Conservation (phyloP, 371 early-diverging fungal species). For the Actinomortierella ambigua region DNA sequence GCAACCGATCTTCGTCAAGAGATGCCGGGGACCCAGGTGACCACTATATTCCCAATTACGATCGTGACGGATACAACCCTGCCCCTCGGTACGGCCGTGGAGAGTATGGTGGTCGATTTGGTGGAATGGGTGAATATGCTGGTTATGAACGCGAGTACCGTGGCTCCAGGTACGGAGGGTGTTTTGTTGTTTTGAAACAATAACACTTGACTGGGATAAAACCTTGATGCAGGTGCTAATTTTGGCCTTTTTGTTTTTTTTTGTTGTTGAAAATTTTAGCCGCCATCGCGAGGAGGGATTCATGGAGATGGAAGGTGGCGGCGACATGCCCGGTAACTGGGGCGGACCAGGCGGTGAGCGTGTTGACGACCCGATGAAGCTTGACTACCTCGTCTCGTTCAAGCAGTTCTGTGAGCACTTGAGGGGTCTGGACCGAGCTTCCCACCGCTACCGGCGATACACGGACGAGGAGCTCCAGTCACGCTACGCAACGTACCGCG, state of each 20-base stretch:
- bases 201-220: not conserved
- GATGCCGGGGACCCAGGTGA: slow-evolving; percentile 61
- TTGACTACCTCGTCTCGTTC: slow-evolving; percentile 80
- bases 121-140: slow-evolving; percentile 33
- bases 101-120: slow-evolving; percentile 31
- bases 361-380: slow-evolving; percentile 71
- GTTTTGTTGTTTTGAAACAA: no score
- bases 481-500: slow-evolving; percentile 81
- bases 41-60: slow-evolving; percentile 86
- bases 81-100: slow-evolving; percentile 61
- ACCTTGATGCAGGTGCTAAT: not conserved
- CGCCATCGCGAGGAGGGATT: slow-evolving; percentile 39
- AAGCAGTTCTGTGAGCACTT: slow-evolving; percentile 81
- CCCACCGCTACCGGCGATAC: slow-evolving; percentile 50
- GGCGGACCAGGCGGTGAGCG: slow-evolving; percentile 24
- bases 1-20: slow-evolving; percentile 57
- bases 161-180: slow-evolving; percentile 37
- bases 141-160: slow-evolving; percentile 12
- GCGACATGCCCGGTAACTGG: slow-evolving; percentile 26
- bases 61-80: slow-evolving; percentile 77
- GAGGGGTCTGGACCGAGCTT: slow-evolving; percentile 52
- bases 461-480: slow-evolving; percentile 83
- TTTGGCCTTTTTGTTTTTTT: not conserved
- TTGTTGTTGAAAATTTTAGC: not conserved
- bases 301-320: slow-evolving; percentile 31